Conservation (phyloP, 345 rosid species). For the Orychophragmus violaceus region DNA sequence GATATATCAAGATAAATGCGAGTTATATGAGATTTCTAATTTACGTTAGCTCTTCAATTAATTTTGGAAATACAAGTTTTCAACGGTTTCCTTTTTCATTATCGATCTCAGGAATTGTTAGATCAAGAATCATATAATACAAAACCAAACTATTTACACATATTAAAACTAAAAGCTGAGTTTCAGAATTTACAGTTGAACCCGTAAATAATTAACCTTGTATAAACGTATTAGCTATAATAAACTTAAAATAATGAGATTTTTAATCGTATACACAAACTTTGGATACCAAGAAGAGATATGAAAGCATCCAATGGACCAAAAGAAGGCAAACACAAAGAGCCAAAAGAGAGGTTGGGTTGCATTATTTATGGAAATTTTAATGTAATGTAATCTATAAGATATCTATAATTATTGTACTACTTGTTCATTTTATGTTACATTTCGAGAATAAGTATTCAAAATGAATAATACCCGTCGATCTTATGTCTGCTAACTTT, state of each 20-base stretch:
- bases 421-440: not conserved
- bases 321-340: conserved; percentile 36
- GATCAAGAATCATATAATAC: not conserved
- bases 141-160: not conserved
- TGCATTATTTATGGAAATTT: conserved; percentile 22
- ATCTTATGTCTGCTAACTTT: too few relatives aligned
- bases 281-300: conserved; percentile 40
- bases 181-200: not conserved
- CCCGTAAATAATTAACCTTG: not conserved
- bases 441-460: not conserved
- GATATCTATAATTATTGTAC: conserved; percentile 25
- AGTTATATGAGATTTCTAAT: too few relatives aligned
- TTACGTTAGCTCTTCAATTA: too few relatives aligned
- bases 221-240: not conserved
- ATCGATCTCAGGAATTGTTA: not conserved
- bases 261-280: conserved; percentile 27
- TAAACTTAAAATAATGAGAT: not conserved
- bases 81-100: not conserved
- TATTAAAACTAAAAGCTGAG: not conserved
- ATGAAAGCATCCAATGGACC: conserved; percentile 35
- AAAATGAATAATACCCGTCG: not conserved
- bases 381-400: conserved; percentile 21
- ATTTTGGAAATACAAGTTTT: not conserved
- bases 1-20: too few relatives aligned
- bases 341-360: conserved; percentile 47